Conservation (phyloP, 306 rosid species). For the Rosa rugosa region DNA sequence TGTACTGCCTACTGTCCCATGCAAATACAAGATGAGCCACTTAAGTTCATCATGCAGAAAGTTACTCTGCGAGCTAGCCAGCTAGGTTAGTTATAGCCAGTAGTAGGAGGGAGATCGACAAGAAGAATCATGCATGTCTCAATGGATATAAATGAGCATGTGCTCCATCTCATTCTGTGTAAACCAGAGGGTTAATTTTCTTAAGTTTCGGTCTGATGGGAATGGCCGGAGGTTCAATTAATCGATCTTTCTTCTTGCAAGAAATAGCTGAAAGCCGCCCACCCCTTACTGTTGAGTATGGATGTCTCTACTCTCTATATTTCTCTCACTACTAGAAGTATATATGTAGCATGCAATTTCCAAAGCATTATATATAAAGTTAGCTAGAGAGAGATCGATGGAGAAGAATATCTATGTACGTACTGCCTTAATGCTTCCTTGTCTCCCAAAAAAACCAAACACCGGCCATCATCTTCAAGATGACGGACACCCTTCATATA, state of each 20-base stretch:
- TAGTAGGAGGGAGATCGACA: background rate
- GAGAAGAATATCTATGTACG: background rate
- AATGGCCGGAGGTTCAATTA: background rate
- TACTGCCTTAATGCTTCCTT: background rate
- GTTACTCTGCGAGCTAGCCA: background rate
- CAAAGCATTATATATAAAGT: background rate
- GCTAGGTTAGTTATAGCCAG: background rate
- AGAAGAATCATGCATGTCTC: background rate
- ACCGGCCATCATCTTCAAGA: background rate
- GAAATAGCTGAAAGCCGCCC: background rate
- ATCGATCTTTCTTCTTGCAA: background rate
- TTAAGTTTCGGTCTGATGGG: background rate
- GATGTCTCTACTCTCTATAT: no score
- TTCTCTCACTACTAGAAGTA: background rate
- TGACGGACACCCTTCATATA: background rate
- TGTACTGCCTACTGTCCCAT: constrained; percentile 1
- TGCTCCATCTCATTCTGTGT: background rate
- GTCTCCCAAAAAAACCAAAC: background rate
- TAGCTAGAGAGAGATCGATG: background rate
- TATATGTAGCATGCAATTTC: background rate
- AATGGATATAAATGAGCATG: background rate
- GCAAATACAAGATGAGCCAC: background rate
- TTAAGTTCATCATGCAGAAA: background rate
- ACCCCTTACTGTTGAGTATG: no score
- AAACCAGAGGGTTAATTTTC: background rate